Conservation (phyloP, 345 rosid species). For the Raphanus raphanistrum region DNA sequence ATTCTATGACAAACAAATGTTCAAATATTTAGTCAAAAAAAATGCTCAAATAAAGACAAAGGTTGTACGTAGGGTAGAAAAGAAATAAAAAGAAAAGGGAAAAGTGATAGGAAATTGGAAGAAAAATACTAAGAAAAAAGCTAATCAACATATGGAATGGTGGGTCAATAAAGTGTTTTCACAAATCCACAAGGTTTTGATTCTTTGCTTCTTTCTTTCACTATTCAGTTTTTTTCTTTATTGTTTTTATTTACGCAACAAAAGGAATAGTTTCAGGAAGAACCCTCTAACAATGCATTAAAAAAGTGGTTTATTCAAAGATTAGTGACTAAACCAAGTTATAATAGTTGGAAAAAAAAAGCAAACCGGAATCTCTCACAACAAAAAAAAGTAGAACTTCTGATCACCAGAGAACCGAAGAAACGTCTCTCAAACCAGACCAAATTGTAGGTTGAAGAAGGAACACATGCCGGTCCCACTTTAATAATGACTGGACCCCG, state of each 20-base stretch:
- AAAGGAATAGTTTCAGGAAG: conserved; percentile 25
- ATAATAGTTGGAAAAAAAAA: too few relatives aligned
- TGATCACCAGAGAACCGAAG: not conserved
- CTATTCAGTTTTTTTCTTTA: conserved; percentile 21
- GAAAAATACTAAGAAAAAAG: conserved; percentile 31
- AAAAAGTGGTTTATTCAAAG: too few relatives aligned
- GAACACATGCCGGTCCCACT: conserved; percentile 46
- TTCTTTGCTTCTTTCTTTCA: conserved; percentile 38
- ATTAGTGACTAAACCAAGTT: too few relatives aligned
- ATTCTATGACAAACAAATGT: conserved; percentile 11
- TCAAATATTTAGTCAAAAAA: not conserved
- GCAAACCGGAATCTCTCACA: too few relatives aligned
- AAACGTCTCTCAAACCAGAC: not conserved
- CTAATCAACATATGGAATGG: conserved; percentile 30
- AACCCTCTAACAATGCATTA: too few relatives aligned
- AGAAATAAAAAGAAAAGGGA: not conserved
- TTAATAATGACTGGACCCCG: conserved; percentile 31
- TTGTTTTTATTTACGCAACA: conserved; percentile 25
- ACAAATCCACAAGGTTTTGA: conserved; percentile 41
- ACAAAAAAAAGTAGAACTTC: too few relatives aligned
- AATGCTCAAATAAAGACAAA: conserved; percentile 25
- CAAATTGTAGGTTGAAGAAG: conserved; percentile 40
- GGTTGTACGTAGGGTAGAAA: conserved; percentile 8
- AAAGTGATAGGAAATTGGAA: conserved; percentile 30
- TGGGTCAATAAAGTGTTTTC: conserved; percentile 41